Base-by-base conservation (phyloP, 179 eudicot genomes). In the Beta lomatogona region DNA sequence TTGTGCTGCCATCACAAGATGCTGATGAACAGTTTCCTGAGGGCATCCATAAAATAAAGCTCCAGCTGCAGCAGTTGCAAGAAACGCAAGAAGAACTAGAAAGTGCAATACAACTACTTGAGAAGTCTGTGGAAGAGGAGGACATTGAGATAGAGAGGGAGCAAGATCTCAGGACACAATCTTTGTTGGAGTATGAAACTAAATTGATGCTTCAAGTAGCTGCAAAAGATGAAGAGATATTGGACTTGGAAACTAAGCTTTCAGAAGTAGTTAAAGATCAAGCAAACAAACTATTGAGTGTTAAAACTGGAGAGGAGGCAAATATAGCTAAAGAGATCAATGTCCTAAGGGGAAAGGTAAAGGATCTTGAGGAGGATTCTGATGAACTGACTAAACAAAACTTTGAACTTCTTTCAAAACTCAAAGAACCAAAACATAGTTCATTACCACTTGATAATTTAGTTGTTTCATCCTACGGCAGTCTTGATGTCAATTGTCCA, bases 311-410 rank as follows among this genome's bases (percentile, higher is more conserved):
- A 66, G 73, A 69, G 59, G 80, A 80, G 65, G 60, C 50, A 46
- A 77, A 89, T 82, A 86, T 86, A 70, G 80, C 67, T 10, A 77
- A 84, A 80, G 93, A 90, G 82, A 82, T 89, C 46, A 86, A 86
- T 54, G 41, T 75, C 60, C 83, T 96, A 83, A 90, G 82, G 85
- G 87, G 60, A 83, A 92, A 90, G 86, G 80, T 94, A 70, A 79
- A 83, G 67, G 96, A 91, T 85, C 88, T 94, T 36, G 99, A 92
- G 86, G 88, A 76, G 58, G 94, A 92, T 79, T 91, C 95, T 79
- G 75, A 74, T 75, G 98, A 95, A 87, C 93, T 95, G 75, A 89
- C 97, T 59, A 83, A 88, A 74, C 95, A 93, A 83, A 93, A 93
- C 83, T 75, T 93, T 67, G 88, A 89, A 59, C 95, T 93, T 77